phyloP scores from a whole-genome alignment of 2,329 filamentous ascomycete genomes.

The Exophiala viscosa region DNA sequence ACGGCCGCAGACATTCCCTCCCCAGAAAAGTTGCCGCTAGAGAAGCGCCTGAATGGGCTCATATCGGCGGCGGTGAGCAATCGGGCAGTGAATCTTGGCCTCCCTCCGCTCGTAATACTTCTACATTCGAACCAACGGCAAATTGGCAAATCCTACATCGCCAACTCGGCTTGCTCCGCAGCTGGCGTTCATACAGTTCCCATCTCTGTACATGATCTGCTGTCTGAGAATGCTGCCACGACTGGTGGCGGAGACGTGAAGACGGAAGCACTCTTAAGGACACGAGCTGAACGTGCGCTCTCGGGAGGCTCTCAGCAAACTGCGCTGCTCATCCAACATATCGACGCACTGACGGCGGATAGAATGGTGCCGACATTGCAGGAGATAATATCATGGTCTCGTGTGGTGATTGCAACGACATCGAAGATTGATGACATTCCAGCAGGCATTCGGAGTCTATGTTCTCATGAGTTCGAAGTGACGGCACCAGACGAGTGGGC shows the following conservation, averaged over 20 bases:
- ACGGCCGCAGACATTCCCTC: conserved; percentile 33
- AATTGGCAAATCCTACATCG: conserved; percentile 84
- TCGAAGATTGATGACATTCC: conserved; percentile 94
- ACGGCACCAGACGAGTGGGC: conserved; percentile 87
- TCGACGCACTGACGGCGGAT: conserved; percentile 87
- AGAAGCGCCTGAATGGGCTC: conserved; percentile 73
- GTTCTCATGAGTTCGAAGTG: conserved; percentile 95
- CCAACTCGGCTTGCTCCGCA: conserved; percentile 73
- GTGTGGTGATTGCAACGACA: conserved; percentile 88
- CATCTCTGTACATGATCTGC: conserved; percentile 88
- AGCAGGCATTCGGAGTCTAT: conserved; percentile 81
- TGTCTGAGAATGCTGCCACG: conserved; percentile 71
- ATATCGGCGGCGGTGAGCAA: conserved; percentile 85
- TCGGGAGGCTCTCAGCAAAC: conserved; percentile 82
- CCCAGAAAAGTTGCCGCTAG: conserved; percentile 56
- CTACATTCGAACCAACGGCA: conserved; percentile 87
- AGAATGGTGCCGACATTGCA: conserved; percentile 81
- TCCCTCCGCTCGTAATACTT: conserved; percentile 84
- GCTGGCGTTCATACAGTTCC: conserved; percentile 85
- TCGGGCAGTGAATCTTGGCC: conserved; percentile 76
- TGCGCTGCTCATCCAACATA: conserved; percentile 78
- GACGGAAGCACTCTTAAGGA: conserved; percentile 84
- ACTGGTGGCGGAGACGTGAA: conserved; percentile 87
- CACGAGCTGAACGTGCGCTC: conserved; percentile 81
- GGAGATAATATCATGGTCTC: conserved; percentile 72